phyloP scores from a whole-genome alignment of 768 basidiomycete species.

The Suillus hirtellus region DNA sequence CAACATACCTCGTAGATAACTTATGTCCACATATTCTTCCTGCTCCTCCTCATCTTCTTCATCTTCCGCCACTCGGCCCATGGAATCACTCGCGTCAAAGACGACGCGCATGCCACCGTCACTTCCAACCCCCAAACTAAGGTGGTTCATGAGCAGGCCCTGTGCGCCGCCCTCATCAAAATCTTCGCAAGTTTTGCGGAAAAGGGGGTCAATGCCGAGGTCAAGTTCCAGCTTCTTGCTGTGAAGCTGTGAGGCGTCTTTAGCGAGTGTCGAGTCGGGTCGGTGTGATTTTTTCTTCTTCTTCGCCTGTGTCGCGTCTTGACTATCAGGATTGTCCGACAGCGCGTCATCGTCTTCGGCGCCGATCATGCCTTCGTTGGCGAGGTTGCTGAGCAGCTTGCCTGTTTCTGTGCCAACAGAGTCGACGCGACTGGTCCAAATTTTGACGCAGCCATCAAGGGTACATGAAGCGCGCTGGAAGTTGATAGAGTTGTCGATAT shows the following conservation, averaged over 20 bases:
- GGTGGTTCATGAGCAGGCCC: slow-evolving; percentile 95
- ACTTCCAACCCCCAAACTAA: slow-evolving; percentile 71
- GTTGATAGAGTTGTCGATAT: slow-evolving; percentile 94
- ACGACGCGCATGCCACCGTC: slow-evolving; percentile 88
- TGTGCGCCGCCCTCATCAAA: slow-evolving; percentile 98
- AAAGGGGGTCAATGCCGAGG: slow-evolving; percentile 94
- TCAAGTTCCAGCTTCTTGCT: slow-evolving; percentile 95
- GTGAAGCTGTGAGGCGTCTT: slow-evolving; percentile 74
- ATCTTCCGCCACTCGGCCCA: slow-evolving; percentile 75
- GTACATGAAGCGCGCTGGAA: slow-evolving; percentile 98
- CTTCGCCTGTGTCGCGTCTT: slow-evolving; percentile 54
- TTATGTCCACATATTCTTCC: slow-evolving; percentile 66
- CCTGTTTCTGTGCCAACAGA: slow-evolving; percentile 96
- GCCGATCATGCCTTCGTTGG: slow-evolving; percentile 58
- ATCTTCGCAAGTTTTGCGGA: slow-evolving; percentile 96
- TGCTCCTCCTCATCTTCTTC: slow-evolving; percentile 65
- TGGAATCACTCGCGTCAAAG: slow-evolving; percentile 94
- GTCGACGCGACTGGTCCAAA: slow-evolving; percentile 98
- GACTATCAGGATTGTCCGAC: slow-evolving; percentile 65
- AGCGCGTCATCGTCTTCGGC: slow-evolving; percentile 59
- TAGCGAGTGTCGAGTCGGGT: slow-evolving; percentile 85
- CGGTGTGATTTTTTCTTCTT: slow-evolving; percentile 69
- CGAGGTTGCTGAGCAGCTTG: slow-evolving; percentile 88
- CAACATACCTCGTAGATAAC: slow-evolving; percentile 56
- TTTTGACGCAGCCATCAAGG: slow-evolving; percentile 98